Base-by-base conservation (phyloP, 1,284 basidiomycete species). In the Fomitopsis schrenkii region DNA sequence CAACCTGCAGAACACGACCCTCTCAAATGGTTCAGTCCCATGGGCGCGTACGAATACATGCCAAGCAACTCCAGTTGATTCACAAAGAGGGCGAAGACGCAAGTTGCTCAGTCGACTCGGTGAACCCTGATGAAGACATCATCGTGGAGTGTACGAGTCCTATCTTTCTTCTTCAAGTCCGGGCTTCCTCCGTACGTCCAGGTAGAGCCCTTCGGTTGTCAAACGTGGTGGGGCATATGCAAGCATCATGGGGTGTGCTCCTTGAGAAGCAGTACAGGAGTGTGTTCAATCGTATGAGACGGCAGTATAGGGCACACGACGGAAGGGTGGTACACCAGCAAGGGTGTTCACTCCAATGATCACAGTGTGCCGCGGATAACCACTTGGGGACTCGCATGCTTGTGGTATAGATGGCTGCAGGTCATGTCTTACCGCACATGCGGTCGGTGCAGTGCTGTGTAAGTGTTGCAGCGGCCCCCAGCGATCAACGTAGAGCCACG, bases 31-130 rank as follows among this genome's bases (percentile, higher is more conserved):
- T 9, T 71, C 79, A 77, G 79, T 22, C 82, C 82, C 0, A 70
- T 84, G 5, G 74, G 75, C 12, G 85, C 84, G 0, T 87, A 85
- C 63, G 81, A 83, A 77, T 87, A 87, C 65, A 71, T 91, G 54
- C 83, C 86, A 6, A 83, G 87, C 87, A 67, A 70, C 84, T 12
- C 2, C 19, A 48, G 2, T 26, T 19, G 12, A 1, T 40, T 10
- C 2, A 12, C 5, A 26, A 3, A 9, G 0, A 4, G 19, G 7
- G 42, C 26, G 38, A 9, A 28, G 22, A 1, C 26, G 19, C 5
- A 6, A 14, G 14, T 33, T 38, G 40, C 50, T n/a, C 63, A 74
- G 76, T 82, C 58, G 73, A 80, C 62, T 78, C 80, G 0, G 75
- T 85, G n/a, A 77, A 81, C 57, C 76, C 80, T 0, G 71, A 75